phyloP scores from a whole-genome alignment of 352 stramenopile species.

The Phytophthora pinifolia region DNA sequence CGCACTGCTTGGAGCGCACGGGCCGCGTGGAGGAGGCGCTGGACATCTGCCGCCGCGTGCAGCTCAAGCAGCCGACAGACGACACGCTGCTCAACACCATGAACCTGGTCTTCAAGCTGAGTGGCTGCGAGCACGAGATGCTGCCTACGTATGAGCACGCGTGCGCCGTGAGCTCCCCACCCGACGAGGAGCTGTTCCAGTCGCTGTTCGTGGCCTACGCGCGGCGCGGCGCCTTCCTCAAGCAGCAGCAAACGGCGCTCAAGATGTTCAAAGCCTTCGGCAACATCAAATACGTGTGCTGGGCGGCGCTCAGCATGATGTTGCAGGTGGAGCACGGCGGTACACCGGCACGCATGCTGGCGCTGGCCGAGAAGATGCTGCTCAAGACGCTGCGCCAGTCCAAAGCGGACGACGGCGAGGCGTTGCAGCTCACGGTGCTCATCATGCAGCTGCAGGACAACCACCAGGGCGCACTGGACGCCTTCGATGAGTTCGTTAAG shows the following conservation, averaged over 20 bases:
- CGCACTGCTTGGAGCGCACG: conserved; percentile 81
- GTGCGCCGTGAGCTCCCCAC: conserved; percentile 42
- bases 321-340: conserved; percentile 73
- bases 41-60: conserved; percentile 62
- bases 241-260: conserved; percentile 87
- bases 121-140: conserved; percentile 76
- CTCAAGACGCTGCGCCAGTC: conserved; percentile 70
- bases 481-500: conserved; percentile 73
- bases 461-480: conserved; percentile 57
- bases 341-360: conserved; percentile 72
- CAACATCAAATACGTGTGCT: conserved; percentile 80
- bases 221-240: conserved; percentile 65
- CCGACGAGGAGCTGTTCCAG: conserved; percentile 71
- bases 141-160: conserved; percentile 74
- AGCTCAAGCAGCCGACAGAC: conserved; percentile 68
- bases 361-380: conserved; percentile 79
- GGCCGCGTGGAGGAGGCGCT: conserved; percentile 71
- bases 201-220: conserved; percentile 76
- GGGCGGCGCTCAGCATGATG: conserved; percentile 82
- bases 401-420: conserved; percentile 62
- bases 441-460: conserved; percentile 77
- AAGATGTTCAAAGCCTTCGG: conserved; percentile 86
- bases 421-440: conserved; percentile 66
- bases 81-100: conserved; percentile 87
- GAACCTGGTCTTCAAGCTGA: conserved; percentile 80